Evolutionary conservation across 2,329 filamentous ascomycete genomes (phyloP).

Genomic region (Aspergillus brasiliensis): DNA sequence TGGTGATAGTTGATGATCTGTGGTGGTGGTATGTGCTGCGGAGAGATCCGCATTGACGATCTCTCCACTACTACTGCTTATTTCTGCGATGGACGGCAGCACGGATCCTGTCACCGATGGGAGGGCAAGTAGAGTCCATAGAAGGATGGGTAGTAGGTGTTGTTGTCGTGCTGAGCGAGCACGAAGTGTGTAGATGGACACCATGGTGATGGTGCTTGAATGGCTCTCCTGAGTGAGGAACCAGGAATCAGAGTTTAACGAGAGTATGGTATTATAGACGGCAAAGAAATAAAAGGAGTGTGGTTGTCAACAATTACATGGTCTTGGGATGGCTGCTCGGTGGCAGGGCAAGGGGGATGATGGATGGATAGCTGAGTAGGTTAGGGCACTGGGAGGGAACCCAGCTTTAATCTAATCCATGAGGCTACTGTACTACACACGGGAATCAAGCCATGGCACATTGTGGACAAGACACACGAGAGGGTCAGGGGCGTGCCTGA

Average conservation of each 20-base stretch:
- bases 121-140: not conserved
- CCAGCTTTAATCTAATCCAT: not conserved
- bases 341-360: not conserved
- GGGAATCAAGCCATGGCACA: no score
- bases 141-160: not conserved
- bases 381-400: not conserved
- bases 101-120: slow-evolving; percentile 3
- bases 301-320: not conserved
- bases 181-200: not conserved
- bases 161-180: not conserved
- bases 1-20: not conserved
- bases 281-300: not conserved
- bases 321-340: not conserved
- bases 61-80: slow-evolving; percentile 6
- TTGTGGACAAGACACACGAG: not conserved
- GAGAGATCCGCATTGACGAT: slow-evolving; percentile 6
- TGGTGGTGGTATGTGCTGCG: not conserved
- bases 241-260: no score
- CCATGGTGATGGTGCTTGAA: slow-evolving; percentile 1
- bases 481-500: not conserved
- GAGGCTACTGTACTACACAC: no score
- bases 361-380: not conserved
- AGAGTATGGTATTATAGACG: not conserved
- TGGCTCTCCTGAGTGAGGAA: not conserved
- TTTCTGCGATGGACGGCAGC: not conserved